Percentiles rank a stretch among this genome's conserved stretches.
Evolutionary conservation across 2,329 filamentous ascomycete species (phyloP).

Genomic region (Taxawa tesnikishii): DNA sequence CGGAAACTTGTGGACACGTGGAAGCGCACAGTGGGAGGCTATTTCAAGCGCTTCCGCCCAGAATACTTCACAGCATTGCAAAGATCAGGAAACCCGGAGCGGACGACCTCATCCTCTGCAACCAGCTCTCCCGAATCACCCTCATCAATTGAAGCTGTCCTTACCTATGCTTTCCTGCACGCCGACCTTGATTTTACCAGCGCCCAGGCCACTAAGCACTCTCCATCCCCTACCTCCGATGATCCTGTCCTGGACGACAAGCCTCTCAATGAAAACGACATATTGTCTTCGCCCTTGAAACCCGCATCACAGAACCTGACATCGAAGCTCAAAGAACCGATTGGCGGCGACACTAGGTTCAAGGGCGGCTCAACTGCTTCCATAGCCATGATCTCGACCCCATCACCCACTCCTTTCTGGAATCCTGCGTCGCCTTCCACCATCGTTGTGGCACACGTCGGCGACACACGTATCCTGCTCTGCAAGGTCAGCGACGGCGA

Average conservation of each 20-base stretch:
- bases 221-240: constrained; percentile 16
- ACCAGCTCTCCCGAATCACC: constrained; percentile 14
- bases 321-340: constrained; percentile 38
- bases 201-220: constrained; percentile 69
- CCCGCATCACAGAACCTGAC: constrained; percentile 24
- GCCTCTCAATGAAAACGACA: constrained; percentile 74
- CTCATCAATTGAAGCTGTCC: constrained; percentile 58
- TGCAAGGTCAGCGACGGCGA: constrained; percentile 76
- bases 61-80: constrained; percentile 45
- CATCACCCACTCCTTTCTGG: constrained; percentile 88
- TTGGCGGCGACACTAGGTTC: constrained; percentile 67
- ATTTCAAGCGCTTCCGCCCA: constrained; percentile 83
- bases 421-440: constrained; percentile 78
- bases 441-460: constrained; percentile 77
- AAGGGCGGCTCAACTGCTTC: constrained; percentile 90
- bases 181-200: constrained; percentile 91
- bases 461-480: constrained; percentile 81
- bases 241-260: constrained; percentile 60
- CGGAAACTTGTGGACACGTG: constrained; percentile 62
- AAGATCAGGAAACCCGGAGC: constrained; percentile 19
- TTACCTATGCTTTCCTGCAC: constrained; percentile 86
- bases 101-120: constrained; percentile 19
- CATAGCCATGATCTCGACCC: constrained; percentile 80
- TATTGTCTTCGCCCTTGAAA: constrained; percentile 53
- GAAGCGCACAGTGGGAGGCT: constrained; percentile 77